phyloP scores from a whole-genome alignment of 2,329 filamentous ascomycete genomes.

The Fusarium succisae region DNA sequence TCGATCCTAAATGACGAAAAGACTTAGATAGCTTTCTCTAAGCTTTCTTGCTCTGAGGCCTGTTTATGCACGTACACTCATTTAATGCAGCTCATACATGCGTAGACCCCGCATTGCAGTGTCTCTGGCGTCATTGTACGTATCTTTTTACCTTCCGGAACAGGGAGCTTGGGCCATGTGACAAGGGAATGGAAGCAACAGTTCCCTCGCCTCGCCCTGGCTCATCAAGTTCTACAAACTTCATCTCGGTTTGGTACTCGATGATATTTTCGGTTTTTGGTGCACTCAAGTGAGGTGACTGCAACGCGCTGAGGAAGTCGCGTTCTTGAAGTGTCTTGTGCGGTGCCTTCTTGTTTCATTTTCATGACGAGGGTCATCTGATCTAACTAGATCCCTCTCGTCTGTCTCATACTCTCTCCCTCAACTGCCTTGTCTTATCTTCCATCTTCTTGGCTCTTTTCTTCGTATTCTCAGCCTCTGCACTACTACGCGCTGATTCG shows the following conservation, averaged over 20 bases:
- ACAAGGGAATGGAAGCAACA: conserved; percentile 27
- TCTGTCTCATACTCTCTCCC: conserved; percentile 20
- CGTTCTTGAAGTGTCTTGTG: conserved; percentile 1
- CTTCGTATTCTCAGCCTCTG: conserved; percentile 19
- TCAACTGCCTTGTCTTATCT: conserved; percentile 30
- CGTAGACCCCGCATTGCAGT: conserved; percentile 31
- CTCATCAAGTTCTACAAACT: conserved; percentile 24
- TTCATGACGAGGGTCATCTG: conserved; percentile 20
- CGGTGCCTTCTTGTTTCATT: conserved; percentile 17
- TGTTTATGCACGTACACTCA: conserved; percentile 23
- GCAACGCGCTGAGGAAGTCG: conserved; percentile 12
- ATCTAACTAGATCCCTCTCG: conserved; percentile 5
- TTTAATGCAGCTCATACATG: conserved; percentile 35
- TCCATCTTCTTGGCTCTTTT: conserved; percentile 10
- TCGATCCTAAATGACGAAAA: background rate
- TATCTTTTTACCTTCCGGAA: conserved; percentile 7
- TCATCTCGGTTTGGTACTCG: background rate
- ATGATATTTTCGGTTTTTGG: background rate
- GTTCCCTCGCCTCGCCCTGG: conserved; percentile 19
- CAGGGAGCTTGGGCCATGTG: conserved; percentile 41
- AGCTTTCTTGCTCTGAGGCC: background rate
- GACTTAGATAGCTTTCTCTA: background rate
- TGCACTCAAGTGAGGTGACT: conserved; percentile 1
- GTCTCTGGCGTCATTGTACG: conserved; percentile 34
- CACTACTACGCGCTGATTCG: conserved; percentile 10